These are phyloP conservation scores for Suillus luteus DNA, from an alignment of 768 basidiomycete genomes.

Conservation along the genomic window DNA sequence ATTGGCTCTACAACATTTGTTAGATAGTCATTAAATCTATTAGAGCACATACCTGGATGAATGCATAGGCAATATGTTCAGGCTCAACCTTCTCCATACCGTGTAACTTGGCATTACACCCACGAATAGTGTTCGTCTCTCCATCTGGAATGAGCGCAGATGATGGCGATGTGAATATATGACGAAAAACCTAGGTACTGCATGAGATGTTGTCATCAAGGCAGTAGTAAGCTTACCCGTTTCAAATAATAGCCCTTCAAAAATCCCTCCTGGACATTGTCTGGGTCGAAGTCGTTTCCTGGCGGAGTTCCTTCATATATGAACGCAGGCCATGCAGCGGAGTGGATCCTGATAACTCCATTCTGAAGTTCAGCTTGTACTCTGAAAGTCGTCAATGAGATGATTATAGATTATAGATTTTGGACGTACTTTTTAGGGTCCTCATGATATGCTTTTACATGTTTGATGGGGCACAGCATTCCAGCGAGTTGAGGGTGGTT, in stretches of 20 bases:
- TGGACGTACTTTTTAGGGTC: background rate
- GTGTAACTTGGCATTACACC: slow-evolving; percentile 10
- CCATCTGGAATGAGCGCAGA: background rate
- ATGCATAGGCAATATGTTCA: slow-evolving; percentile 11
- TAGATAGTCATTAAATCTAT: background rate
- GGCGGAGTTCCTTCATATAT: slow-evolving; percentile 5
- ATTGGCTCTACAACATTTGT: slow-evolving; percentile 2
- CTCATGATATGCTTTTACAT: background rate
- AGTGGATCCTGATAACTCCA: background rate
- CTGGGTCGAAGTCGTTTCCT: slow-evolving; percentile 8
- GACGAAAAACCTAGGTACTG: background rate
- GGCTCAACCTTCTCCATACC: slow-evolving; percentile 6
- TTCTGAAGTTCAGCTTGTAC: background rate
- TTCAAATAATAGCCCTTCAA: slow-evolving; percentile 4
- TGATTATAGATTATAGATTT: background rate
- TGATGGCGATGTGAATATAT: background rate
- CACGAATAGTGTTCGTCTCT: background rate
- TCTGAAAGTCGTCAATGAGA: background rate
- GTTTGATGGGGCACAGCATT: background rate
- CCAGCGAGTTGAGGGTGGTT: background rate
- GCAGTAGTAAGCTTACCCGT: background rate
- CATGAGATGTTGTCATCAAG: background rate
- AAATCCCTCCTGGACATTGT: slow-evolving; percentile 1
- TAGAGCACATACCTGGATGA: background rate
- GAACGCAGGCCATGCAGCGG: slow-evolving; percentile 10